These are phyloP conservation scores for Karstenula rhodostoma DNA, from an alignment of 2,329 filamentous ascomycete genomes.

Conservation along the genomic window DNA sequence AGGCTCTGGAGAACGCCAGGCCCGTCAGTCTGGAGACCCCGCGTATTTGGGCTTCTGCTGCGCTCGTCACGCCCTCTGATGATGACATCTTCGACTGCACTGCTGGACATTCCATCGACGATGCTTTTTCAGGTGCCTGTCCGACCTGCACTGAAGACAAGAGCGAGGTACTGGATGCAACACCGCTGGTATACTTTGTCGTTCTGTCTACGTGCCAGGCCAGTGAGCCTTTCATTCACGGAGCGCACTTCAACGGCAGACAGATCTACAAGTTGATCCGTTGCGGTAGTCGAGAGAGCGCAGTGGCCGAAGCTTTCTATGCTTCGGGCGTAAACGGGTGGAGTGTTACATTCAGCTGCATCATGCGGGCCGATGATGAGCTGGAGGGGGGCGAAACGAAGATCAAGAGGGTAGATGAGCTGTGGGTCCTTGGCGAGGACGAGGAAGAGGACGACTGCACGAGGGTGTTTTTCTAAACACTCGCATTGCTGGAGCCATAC, in stretches of 20 bases:
- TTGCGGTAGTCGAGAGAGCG: slow-evolving; percentile 44
- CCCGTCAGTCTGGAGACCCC: slow-evolving; percentile 34
- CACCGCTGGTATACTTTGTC: slow-evolving; percentile 35
- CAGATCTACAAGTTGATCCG: slow-evolving; percentile 42
- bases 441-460: slow-evolving; percentile 23
- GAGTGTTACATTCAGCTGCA: slow-evolving; percentile 43
- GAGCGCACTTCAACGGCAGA: slow-evolving; percentile 24
- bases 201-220: slow-evolving; percentile 37
- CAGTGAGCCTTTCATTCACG: slow-evolving; percentile 22
- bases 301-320: slow-evolving; percentile 40
- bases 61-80: slow-evolving; percentile 39
- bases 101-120: slow-evolving; percentile 24
- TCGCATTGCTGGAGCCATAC: neutral
- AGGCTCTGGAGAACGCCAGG: slow-evolving; percentile 22
- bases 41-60: slow-evolving; percentile 39
- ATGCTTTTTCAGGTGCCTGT: slow-evolving; percentile 28
- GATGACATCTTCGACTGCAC: slow-evolving; percentile 39
- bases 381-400: slow-evolving; percentile 27
- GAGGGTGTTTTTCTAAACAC: slow-evolving; percentile 40
- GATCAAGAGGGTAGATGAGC: slow-evolving; percentile 30
- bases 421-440: slow-evolving; percentile 36
- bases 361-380: slow-evolving; percentile 35
- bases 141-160: slow-evolving; percentile 38
- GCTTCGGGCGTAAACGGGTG: slow-evolving; percentile 39
- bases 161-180: slow-evolving; percentile 33